These are phyloP conservation scores for Penicillium hesseltinei DNA, from an alignment of 2,329 filamentous ascomycete genomes.

Conservation along the genomic window DNA sequence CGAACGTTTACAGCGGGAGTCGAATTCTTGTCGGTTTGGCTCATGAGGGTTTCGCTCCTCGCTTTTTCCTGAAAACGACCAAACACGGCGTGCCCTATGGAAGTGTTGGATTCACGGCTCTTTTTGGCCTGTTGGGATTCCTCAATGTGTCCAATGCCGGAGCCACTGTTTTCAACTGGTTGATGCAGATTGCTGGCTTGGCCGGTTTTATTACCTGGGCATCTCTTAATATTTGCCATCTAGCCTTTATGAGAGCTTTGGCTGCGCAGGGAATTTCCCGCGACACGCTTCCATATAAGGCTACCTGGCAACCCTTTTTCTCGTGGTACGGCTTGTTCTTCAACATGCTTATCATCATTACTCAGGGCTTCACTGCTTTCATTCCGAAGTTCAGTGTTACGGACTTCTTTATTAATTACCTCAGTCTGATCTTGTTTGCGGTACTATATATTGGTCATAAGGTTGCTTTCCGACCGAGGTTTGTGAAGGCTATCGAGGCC, in stretches of 20 bases:
- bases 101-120: slow-evolving; percentile 3
- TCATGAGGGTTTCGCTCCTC: slow-evolving; percentile 6
- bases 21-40: slow-evolving; percentile 7
- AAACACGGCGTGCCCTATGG: slow-evolving; percentile 2
- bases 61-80: neutral
- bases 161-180: slow-evolving; percentile 9
- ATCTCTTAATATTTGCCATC: slow-evolving; percentile 6
- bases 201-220: slow-evolving; percentile 9
- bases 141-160: slow-evolving; percentile 4
- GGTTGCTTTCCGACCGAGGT: neutral
- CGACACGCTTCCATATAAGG: slow-evolving; percentile 6
- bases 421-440: slow-evolving; percentile 4
- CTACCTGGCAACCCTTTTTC: slow-evolving; percentile 3
- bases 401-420: slow-evolving; percentile 8
- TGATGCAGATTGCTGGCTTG: slow-evolving; percentile 7
- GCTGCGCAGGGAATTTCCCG: slow-evolving; percentile 4
- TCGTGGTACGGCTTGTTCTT: slow-evolving; percentile 10
- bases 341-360: slow-evolving; percentile 5
- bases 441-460: slow-evolving; percentile 6
- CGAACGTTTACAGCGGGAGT: slow-evolving; percentile 9
- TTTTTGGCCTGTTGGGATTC: slow-evolving; percentile 8
- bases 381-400: slow-evolving; percentile 6
- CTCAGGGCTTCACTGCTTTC: slow-evolving; percentile 8
- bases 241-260: slow-evolving; percentile 5
- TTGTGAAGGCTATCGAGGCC: slow-evolving; percentile 2